Base-by-base conservation (phyloP, 371 early-diverging fungal genomes). In the Mucor velutinosus region DNA sequence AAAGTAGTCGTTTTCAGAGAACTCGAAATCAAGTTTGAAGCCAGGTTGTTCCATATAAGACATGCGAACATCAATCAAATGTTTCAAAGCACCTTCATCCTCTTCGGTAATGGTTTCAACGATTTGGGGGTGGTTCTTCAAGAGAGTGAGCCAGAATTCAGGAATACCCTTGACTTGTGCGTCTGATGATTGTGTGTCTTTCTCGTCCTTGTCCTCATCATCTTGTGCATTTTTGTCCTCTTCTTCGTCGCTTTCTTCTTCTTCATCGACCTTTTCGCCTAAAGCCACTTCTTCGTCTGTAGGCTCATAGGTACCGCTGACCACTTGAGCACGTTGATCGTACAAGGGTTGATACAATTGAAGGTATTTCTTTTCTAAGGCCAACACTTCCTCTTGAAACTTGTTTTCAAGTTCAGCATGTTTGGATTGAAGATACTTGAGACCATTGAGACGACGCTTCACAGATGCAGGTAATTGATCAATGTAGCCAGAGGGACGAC, bases 11-110 rank as follows among this genome's bases (percentile, higher is more conserved):
- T 99, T 99, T 59, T 86, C 87, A 21, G 77, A 83, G 81, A 99
- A 99, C 70, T 84, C 87, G 74, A 99, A 99, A 60, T 94, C 93
- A 41, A 99, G 90, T 65, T 87, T 86, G 90, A 97, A 99, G n/a
- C 97, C 98, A 72, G 87, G 88, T 79, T 92, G 87, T 45, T 91
- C 90, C 66, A 96, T 86, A 80, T 95, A 96, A 33, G 81, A 70
- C 75, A 92, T 81, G 65, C 92, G 89, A 74, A 99, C 88, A 84
- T 99, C 94, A 55, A 86, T 81, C 75, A 99, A 83, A 80, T 83
- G 76, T 82, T 92, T 89, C 69, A 98, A 81, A 5, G 89, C 94
- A 60, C 86, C 90, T 73, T 94, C 92, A 76, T 99, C 99, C 64
- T 87, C 85, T 58, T 95, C 95, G 23, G 93, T 94, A 78, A 99